Percentiles rank a stretch among this genome's conserved stretches.
Evolutionary conservation across 2,329 filamentous ascomycete genomes (phyloP).

Genomic region (Aspergillus awamori): DNA sequence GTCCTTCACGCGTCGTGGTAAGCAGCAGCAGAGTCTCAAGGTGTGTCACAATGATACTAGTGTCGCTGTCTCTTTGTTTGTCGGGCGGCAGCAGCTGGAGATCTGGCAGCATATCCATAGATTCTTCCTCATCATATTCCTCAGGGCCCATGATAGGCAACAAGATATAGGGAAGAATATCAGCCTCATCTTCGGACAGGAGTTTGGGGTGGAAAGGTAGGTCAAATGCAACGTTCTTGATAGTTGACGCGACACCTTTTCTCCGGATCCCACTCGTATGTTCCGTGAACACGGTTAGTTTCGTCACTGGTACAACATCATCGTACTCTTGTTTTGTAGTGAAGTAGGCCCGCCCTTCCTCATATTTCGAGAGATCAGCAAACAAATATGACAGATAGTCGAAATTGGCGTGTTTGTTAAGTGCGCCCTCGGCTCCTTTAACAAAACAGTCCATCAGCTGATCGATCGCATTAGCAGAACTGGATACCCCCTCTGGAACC

Average conservation of each 20-base stretch:
- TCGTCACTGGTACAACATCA: slow-evolving; percentile 81
- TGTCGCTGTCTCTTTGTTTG: slow-evolving; percentile 80
- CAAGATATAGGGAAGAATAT: slow-evolving; percentile 85
- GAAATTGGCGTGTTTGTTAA: slow-evolving; percentile 83
- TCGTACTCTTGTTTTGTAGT: slow-evolving; percentile 75
- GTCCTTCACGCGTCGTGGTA: slow-evolving; percentile 73
- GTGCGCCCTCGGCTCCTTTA: slow-evolving; percentile 78
- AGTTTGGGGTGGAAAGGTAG: slow-evolving; percentile 71
- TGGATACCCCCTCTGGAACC: slow-evolving; percentile 69
- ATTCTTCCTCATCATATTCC: slow-evolving; percentile 85
- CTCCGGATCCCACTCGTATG: slow-evolving; percentile 80
- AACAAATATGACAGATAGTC: slow-evolving; percentile 95
- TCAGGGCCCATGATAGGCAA: slow-evolving; percentile 86
- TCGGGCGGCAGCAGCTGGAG: slow-evolving; percentile 86
- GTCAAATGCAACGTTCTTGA: slow-evolving; percentile 93
- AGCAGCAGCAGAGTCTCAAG: slow-evolving; percentile 85
- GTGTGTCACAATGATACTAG: slow-evolving; percentile 78
- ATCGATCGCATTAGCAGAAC: slow-evolving; percentile 75
- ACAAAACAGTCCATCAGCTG: slow-evolving; percentile 96
- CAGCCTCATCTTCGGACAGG: slow-evolving; percentile 70
- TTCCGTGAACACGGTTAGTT: slow-evolving; percentile 92
- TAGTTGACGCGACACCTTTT: slow-evolving; percentile 91
- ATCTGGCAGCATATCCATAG: slow-evolving; percentile 82
- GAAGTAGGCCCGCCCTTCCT: slow-evolving; percentile 74
- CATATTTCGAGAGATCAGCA: slow-evolving; percentile 84